Base-by-base conservation (phyloP, 345 rosid species). In the Tarenaya hassleriana region DNA sequence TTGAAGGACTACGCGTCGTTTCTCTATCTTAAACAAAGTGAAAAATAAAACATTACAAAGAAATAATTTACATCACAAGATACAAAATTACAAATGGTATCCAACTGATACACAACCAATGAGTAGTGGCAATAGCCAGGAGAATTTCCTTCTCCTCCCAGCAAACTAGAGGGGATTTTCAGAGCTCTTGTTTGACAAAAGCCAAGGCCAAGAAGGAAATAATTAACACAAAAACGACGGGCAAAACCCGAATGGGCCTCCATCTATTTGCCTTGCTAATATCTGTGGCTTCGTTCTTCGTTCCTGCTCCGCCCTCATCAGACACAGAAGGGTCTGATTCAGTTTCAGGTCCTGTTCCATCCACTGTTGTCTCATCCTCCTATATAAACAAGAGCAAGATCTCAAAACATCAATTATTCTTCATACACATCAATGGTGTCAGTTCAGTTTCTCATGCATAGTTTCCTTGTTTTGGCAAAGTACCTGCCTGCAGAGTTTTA, bases 401-500 rank as follows among this genome's bases (percentile, higher is more conserved):
- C 56, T 53, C 61, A 39, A 13, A 13, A 34, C 34, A 53, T 41
- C 34, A 56, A 41, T 58, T 66, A 50, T 58, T 13, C 61, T 31
- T 14, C 27, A 17, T 42, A 60, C 15, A 24, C 15, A 5, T 17
- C 24, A 21, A 7, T 34, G 8, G 19, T 55, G 19, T 17, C n/a
- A n/a, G n/a, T n/a, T n/a, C n/a, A n/a, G n/a, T n/a, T n/a, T n/a
- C n/a, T n/a, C n/a, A n/a, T n/a, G n/a, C n/a, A n/a, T n/a, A n/a
- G n/a, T n/a, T n/a, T n/a, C n/a, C n/a, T n/a, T n/a, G n/a, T n/a
- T 13, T 11, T 12, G 63, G n/a, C 3, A 7, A 50, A 57, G 52
- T 78, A 84, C 92, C 95, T 81, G 81, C 82, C 79, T 74, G 58
- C 16, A 58, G 53, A 56, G 62, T 50, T 58, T 68, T 62, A 39